phyloP scores from a whole-genome alignment of 192 early-diverging fungal genomes.

The Podila horticola region DNA sequence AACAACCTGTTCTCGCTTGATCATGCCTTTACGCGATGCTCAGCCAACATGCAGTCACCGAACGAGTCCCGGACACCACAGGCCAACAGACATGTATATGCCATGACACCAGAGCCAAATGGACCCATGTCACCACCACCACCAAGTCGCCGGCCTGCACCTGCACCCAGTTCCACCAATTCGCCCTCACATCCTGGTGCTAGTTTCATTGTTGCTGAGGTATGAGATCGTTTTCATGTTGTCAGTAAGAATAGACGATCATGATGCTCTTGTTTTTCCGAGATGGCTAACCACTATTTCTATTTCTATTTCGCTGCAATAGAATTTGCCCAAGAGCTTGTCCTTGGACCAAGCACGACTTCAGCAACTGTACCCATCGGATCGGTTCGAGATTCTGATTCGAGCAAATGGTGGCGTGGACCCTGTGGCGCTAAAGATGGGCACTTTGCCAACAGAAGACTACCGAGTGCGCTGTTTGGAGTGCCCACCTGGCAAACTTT shows the following conservation, averaged over 20 bases:
- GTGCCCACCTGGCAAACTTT: constrained; percentile 61
- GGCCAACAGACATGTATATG: constrained; percentile 5
- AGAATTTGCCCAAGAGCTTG: constrained; percentile 55
- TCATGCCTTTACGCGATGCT: not conserved
- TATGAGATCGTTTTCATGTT: not conserved
- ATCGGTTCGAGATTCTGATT: constrained; percentile 58
- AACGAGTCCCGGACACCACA: constrained; percentile 8
- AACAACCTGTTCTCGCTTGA: not conserved
- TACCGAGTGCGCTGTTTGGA: constrained; percentile 57
- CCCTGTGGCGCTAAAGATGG: not conserved
- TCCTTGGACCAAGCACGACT: constrained; percentile 29
- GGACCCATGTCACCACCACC: constrained; percentile 10
- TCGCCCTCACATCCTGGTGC: not conserved
- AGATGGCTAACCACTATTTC: too few relatives aligned
- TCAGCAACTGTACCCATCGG: constrained; percentile 53
- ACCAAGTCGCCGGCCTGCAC: not conserved
- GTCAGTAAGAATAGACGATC: not conserved
- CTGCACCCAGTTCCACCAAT: not conserved
- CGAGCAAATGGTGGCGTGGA: constrained; percentile 19
- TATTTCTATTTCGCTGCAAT: not conserved
- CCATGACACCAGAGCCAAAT: constrained; percentile 10
- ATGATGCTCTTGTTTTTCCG: not conserved
- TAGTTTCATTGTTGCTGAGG: constrained; percentile 22
- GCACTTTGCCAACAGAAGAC: constrained; percentile 11
- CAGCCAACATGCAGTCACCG: constrained; percentile 2